A percentile compares a stretch with the other conserved stretches of the same genome.
phyloP scores from a whole-genome alignment of 148 eudicot genomes.

The Drosera capensis region DNA sequence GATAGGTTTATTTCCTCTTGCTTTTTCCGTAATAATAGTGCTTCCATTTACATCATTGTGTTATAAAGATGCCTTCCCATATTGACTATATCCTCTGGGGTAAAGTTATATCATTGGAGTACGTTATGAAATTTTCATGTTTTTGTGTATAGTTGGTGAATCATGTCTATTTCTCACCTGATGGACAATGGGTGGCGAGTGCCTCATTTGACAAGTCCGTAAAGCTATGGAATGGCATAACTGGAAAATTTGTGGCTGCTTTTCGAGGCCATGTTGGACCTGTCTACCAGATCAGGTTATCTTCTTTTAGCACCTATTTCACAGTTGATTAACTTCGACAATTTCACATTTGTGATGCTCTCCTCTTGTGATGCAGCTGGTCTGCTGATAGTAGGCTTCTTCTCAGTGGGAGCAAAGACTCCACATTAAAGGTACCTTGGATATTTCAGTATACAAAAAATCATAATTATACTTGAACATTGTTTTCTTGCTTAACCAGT shows the following conservation, averaged over 20 bases:
- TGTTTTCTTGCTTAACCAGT: too few relatives aligned
- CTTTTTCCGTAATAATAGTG: too few relatives aligned
- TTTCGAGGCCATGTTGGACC: slow-evolving; percentile 98
- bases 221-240: slow-evolving; percentile 90
- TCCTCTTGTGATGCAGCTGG: slow-evolving; percentile 52
- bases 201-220: slow-evolving; percentile 94
- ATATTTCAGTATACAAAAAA: too few relatives aligned
- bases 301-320: neutral
- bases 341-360: neutral
- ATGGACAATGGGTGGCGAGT: slow-evolving; percentile 96
- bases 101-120: neutral
- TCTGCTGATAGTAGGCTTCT: slow-evolving; percentile 92
- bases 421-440: slow-evolving; percentile 85
- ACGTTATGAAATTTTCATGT: slow-evolving; percentile 2
- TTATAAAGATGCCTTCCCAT: too few relatives aligned
- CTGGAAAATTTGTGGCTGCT: slow-evolving; percentile 67
- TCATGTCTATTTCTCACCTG: slow-evolving; percentile 94
- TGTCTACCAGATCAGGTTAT: slow-evolving; percentile 89
- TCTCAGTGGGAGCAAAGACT: slow-evolving; percentile 93
- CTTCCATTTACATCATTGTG: too few relatives aligned
- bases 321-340: neutral
- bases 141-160: slow-evolving; percentile 57
- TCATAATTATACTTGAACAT: too few relatives aligned
- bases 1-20: too few relatives aligned
- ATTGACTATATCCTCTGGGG: too few relatives aligned